Evolutionary conservation across 768 basidiomycete genomes (phyloP), one percentile per base, ranked within the genome.

Genomic region (Dioszegia hungarica): DNA sequence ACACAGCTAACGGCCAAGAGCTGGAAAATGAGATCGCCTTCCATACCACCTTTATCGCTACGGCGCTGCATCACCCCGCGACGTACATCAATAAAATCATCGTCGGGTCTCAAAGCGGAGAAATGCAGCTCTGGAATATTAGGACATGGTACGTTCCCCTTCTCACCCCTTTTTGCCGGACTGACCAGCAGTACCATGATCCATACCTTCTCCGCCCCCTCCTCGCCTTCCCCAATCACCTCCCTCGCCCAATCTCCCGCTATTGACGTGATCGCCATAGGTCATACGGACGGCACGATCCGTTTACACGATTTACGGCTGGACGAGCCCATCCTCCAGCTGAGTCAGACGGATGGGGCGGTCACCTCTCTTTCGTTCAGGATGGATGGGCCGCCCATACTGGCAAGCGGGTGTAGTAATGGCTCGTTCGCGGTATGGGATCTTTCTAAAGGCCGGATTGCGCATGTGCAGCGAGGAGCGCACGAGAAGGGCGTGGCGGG

Each of bases 41-140:
- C 67, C 88, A 91, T 46, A 68, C 82, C 6, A 84, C 82, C 19
- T 98, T 98, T 75, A 86, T 85, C 1, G 93, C 93, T n/a, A 87
- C 84, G 4, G 81, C 81, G 25, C 79, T 95, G 39, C 80, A 95
- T 5, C 95, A 99, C 73, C 95, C 95, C 2, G 86, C 91, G 0
- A 98, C 95, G 12, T 98, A 98, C 76, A 76, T 99, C 48, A 98
- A 99, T 80, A 99, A 99, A 78, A 81, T 98, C 0, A 80, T 98
- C 0, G 83, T 98, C 11, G 84, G 86, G 2, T 89, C 90, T 66
- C 82, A 79, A 54, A 82, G 92, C 74, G 95, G 95, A 3, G 79
- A 77, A 39, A 77, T 98, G 67, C 89, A 95, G 59, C 77, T 99
- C n/a, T 98, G 91, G 91, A 99, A 98, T 75, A 84, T 90, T 61